A percentile compares a stretch with the other conserved stretches of the same genome.
Evolutionary conservation across 2,329 filamentous ascomycete species (phyloP).

Genomic region (Cladophialophora yegresii): DNA sequence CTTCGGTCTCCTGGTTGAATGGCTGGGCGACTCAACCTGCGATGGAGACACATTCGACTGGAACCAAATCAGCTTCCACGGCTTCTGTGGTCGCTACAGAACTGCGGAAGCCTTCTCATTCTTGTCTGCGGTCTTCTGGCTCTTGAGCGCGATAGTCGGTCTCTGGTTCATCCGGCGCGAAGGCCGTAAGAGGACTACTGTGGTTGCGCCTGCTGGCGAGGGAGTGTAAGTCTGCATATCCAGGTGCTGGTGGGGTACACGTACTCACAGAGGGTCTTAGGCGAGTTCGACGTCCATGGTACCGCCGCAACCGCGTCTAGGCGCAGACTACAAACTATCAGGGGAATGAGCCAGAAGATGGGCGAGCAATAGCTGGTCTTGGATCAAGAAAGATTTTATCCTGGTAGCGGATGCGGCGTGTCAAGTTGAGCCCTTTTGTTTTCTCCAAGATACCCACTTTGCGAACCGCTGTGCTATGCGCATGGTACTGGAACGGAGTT

Average conservation of each 20-base stretch:
- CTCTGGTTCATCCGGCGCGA: slow-evolving; percentile 34
- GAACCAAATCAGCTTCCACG: slow-evolving; percentile 54
- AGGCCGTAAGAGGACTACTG: slow-evolving; percentile 22
- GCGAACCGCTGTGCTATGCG: neutral
- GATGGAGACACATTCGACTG: slow-evolving; percentile 58
- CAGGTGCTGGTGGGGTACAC: neutral
- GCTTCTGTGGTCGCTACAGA: slow-evolving; percentile 69
- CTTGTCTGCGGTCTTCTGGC: slow-evolving; percentile 70
- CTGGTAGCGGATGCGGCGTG: neutral
- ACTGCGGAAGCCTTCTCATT: slow-evolving; percentile 72
- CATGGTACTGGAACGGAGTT: slow-evolving; percentile 3
- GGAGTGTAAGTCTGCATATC: slow-evolving; percentile 21
- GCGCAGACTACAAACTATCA: neutral
- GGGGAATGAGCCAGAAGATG: neutral
- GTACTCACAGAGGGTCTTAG: slow-evolving; percentile 14
- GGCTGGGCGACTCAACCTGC: slow-evolving; percentile 43
- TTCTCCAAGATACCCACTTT: slow-evolving; percentile 16
- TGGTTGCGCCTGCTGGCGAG: slow-evolving; percentile 11
- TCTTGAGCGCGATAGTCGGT: slow-evolving; percentile 62
- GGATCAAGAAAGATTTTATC: neutral
- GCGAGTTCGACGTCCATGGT: slow-evolving; percentile 25
- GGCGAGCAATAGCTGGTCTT: slow-evolving; percentile 2
- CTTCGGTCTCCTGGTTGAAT: slow-evolving; percentile 67
- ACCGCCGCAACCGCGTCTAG: slow-evolving; percentile 25
- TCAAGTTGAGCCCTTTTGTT: neutral